These are phyloP conservation scores for Saccharomycopsis guyanensis DNA, from an alignment of 805 yeast genomes.

Conservation along the genomic window DNA sequence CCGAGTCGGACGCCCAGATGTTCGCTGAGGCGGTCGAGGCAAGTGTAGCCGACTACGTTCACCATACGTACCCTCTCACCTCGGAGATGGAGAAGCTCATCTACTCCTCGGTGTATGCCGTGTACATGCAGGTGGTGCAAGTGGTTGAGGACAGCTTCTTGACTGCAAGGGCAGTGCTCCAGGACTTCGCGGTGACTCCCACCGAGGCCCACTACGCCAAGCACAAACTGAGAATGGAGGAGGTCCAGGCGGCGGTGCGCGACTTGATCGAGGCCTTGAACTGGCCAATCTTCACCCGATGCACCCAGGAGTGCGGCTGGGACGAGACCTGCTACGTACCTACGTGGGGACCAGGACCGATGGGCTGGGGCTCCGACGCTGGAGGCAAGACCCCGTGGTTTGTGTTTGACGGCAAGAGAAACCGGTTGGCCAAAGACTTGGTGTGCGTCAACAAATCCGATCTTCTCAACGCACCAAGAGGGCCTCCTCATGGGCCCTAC, in stretches of 20 bases:
- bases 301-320: constrained; percentile 35
- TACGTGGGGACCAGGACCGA: constrained; percentile 53
- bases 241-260: constrained; percentile 9
- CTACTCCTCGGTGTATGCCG: not conserved
- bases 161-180: constrained; percentile 43
- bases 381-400: not conserved
- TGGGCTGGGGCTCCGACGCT: constrained; percentile 25
- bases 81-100: not conserved
- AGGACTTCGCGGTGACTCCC: constrained; percentile 29
- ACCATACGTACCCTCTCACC: not conserved
- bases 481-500: not conserved
- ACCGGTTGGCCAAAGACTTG: not conserved
- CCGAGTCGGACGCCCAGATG: constrained; percentile 2
- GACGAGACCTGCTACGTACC: constrained; percentile 51
- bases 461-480: not conserved
- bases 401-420: not conserved
- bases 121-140: not conserved
- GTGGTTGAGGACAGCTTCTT: constrained; percentile 26
- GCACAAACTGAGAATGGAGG: constrained; percentile 21
- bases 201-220: constrained; percentile 16
- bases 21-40: constrained; percentile 20
- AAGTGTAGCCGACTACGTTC: constrained; percentile 23
- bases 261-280: constrained; percentile 27
- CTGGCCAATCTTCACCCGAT: constrained; percentile 39
- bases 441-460: not conserved